Conservation (phyloP, 352 stramenopile species). For the Phytophthora pseudosyringae region DNA sequence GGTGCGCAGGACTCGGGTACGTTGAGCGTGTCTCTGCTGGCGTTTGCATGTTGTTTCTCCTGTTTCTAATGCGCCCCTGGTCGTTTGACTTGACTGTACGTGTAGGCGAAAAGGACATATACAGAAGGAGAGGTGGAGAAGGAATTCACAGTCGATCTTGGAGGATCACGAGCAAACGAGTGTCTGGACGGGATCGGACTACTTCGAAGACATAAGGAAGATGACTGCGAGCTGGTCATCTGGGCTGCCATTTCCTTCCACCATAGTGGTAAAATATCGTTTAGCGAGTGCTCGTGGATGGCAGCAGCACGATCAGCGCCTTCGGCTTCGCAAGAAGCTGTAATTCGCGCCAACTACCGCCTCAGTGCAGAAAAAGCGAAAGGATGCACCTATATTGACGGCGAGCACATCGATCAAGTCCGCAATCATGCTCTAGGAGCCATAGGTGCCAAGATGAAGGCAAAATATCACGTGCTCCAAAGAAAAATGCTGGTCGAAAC, state of each 20-base stretch:
- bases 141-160: slow-evolving; percentile 30
- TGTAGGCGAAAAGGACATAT: slow-evolving; percentile 23
- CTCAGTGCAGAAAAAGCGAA: slow-evolving; percentile 28
- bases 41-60: neutral
- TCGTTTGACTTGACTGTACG: neutral
- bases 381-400: slow-evolving; percentile 34
- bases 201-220: slow-evolving; percentile 25
- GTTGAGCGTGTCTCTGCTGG: neutral
- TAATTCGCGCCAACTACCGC: slow-evolving; percentile 30
- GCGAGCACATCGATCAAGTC: slow-evolving; percentile 39
- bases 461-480: slow-evolving; percentile 32
- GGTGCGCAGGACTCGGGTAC: slow-evolving; percentile 29
- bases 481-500: slow-evolving; percentile 35
- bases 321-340: slow-evolving; percentile 21
- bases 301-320: slow-evolving; percentile 21
- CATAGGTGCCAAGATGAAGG: slow-evolving; percentile 37
- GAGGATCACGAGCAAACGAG: slow-evolving; percentile 26
- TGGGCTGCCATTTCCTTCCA: slow-evolving; percentile 41
- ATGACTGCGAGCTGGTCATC: slow-evolving; percentile 33
- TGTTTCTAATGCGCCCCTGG: neutral
- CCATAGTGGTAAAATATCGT: slow-evolving; percentile 36
- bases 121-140: slow-evolving; percentile 29
- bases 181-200: slow-evolving; percentile 33
- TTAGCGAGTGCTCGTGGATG: slow-evolving; percentile 36
- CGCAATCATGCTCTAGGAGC: slow-evolving; percentile 33